Conservation (phyloP, 257 asterid species). For the Solanum peruvianum region DNA sequence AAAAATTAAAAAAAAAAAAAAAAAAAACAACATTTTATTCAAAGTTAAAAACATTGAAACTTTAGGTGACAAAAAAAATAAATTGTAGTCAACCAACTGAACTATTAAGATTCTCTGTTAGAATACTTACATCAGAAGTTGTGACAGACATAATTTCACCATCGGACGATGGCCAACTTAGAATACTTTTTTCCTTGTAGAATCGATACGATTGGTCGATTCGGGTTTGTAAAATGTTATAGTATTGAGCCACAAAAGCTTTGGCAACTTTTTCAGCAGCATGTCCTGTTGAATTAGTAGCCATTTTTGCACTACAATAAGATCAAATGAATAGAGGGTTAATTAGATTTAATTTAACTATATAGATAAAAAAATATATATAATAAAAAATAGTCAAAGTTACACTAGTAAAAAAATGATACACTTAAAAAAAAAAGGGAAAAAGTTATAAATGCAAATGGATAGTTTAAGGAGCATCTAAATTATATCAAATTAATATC, state of each 20-base stretch:
- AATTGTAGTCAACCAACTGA: not conserved
- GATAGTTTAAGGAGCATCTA: not conserved
- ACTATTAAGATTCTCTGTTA: too few species aligned
- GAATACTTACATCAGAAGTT: not conserved
- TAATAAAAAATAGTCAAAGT: not conserved
- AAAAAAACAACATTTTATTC: not conserved
- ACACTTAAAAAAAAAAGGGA: not conserved
- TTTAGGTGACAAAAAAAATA: too few species aligned
- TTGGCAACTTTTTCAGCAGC: not conserved
- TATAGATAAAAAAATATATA: not conserved
- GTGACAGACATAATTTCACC: not conserved
- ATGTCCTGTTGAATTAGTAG: not conserved
- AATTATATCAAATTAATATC: too few species aligned
- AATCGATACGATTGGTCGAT: not conserved
- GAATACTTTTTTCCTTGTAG: not conserved
- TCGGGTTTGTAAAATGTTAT: not conserved
- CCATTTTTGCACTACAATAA: not conserved
- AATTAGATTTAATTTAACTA: not conserved
- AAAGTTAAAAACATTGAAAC: not conserved
- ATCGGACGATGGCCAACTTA: not conserved
- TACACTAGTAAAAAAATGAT: too few species aligned
- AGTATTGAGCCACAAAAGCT: not conserved
- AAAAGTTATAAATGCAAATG: not conserved
- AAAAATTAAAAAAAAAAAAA: too few species aligned
- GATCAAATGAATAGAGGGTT: not conserved